Base-by-base conservation (phyloP, 768 basidiomycete genomes). In the Tricholoma flavovirens region DNA sequence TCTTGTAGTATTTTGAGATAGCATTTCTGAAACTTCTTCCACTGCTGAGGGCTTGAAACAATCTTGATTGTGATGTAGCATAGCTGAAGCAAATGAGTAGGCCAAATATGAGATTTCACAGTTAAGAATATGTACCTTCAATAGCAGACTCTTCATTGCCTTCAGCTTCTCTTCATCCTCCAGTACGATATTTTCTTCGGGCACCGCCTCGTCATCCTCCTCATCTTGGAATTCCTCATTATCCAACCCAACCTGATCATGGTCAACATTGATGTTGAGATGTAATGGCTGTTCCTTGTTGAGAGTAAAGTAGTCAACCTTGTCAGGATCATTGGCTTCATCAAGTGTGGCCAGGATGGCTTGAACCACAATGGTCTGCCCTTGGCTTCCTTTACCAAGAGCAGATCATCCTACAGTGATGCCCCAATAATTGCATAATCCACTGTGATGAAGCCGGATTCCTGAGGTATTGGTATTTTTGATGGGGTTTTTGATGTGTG, bases 331-430 rank as follows among this genome's bases (percentile, higher is more conserved):
- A 3, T 56, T 19, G 4, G 55, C 55, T 42, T 56, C 49, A 3
- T 22, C 48, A 43, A 56, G 48, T 12, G 24, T 21, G n/a, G 40
- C 33, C 24, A 52, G 32, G 15, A 36, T 22, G 17, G 15, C 33
- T 24, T 35, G 73, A 8, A 73, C 70, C 7, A 72, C 66, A 19
- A 75, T 67, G 40, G 72, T 61, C n/a, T n/a, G n/a, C n/a, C n/a
- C n/a, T n/a, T n/a, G n/a, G n/a, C n/a, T n/a, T n/a, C n/a, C n/a
- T n/a, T n/a, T n/a, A n/a, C n/a, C n/a, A n/a, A n/a, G n/a, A n/a
- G n/a, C n/a, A n/a, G n/a, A n/a, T n/a, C n/a, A n/a, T n/a, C n/a
- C n/a, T n/a, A n/a, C n/a, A n/a, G n/a, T n/a, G n/a, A n/a, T n/a
- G n/a, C n/a, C n/a, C n/a, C n/a, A n/a, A n/a, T n/a, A n/a, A n/a